Base-by-base conservation (phyloP, 805 yeast species). In the Clavispora phyllophila region DNA sequence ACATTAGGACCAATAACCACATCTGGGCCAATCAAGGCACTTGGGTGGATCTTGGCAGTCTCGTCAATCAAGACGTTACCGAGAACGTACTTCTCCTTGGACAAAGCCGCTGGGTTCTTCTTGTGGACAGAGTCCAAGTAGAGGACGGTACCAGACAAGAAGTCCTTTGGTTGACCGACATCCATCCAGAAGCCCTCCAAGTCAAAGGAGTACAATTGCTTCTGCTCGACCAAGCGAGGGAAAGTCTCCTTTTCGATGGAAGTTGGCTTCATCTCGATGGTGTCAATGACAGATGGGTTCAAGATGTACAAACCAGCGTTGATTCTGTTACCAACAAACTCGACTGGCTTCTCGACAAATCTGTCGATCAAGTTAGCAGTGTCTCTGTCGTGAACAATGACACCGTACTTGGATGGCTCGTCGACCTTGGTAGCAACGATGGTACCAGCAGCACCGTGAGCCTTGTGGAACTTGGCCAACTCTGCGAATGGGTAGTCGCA, bases 131-230 rank as follows among this genome's bases (percentile, higher is more conserved):
- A 84, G 66, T 85, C 78, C 68, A 93, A 78, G 79, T 90, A 93
- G 53, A 91, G 76, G 57, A 89, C 82, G 60, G 97, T 87, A 70
- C 99, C 99, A 47, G 96, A 82, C 54, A 93, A 73, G 83, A 89
- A 93, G 73, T 93, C 99, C 81, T 91, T 93, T 79, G 99, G 99
- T 78, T 93, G 99, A 71, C 99, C 99, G 57, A 93, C 97, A 71
- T 93, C 99, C 99, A 93, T 93, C 99, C 99, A 93, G 87, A 82
- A 93, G 55, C 99, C 98, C 77, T 93, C 97, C 63, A 93, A 81
- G 71, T 93, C 99, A 63, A 87, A 93, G 42, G 98, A 90, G 79
- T 83, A 93, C 61, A 93, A 79, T 48, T 84, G 78, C 63, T 84
- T 89, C 65, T 84, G 74, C 72, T 87, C 95, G 54, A 95, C 97